Base-by-base conservation (phyloP, 768 basidiomycete species). In the Leccinum incarnatum region DNA sequence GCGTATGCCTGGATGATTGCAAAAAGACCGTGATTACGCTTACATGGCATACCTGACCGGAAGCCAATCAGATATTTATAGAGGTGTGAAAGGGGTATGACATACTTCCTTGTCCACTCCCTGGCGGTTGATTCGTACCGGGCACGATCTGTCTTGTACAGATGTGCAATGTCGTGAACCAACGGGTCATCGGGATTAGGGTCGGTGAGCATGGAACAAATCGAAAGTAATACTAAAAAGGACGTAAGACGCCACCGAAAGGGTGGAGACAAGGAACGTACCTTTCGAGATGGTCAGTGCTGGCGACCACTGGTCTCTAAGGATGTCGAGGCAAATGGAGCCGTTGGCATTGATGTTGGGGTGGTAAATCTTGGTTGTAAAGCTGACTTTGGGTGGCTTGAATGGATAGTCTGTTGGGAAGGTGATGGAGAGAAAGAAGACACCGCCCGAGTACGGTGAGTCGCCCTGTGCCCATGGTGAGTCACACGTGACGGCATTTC, bases 311-410 rank as follows among this genome's bases (percentile, higher is more conserved):
- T 98, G 97, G 76, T 99, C 97, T 76, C 95, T 83, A 72, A 99
- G 79, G 72, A 99, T 99, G 76, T 99, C 97, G 68, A 99, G 79
- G 76, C 96, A 99, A 76, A 99, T 98, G 63, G 93, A 95, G 45
- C 97, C 97, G 70, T 99, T 99, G 67, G 96, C 93, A 74, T 99
- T 99, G 94, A 99, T 98, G 83, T 98, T 98, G 36, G 96, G 96
- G 77, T 98, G 96, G 76, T 98, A 98, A 69, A 98, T 98, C 91
- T 97, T 98, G 72, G 97, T 98, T 66, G 94, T 96, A 77, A 99
- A 99, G 81, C 89, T 89, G 78, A 99, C 94, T 85, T 99, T 99
- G 77, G 97, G 97, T 46, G 97, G 97, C 79, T 98, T 98, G 89
- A 98, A 98, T 25, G 97, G 97, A 81, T 99, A 99, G 76, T 99